Evolutionary conservation across 192 early-diverging fungal genomes (phyloP), one percentile per base, ranked within the genome.

Genomic region (Piromyces sp.): DNA sequence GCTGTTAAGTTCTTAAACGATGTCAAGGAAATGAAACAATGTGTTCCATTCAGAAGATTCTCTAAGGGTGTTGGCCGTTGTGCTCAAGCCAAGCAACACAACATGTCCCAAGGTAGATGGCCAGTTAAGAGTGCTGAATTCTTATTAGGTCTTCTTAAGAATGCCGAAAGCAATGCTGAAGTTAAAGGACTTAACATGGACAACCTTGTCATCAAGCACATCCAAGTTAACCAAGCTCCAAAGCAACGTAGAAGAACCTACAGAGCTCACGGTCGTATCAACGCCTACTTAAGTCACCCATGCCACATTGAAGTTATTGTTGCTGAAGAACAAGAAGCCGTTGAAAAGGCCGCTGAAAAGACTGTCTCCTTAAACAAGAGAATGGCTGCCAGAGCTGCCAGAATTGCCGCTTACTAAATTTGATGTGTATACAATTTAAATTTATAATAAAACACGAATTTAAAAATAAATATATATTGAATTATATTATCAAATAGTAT

Each of bases 191-290:
- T 99, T 81, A 91, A 93, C 88, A 84, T 94, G 82, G 95, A 98
- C 81, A 91, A 94, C 85, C 90, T 96, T 82, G 91, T 94, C 82
- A 90, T 99, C 86, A 92, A 93, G 90, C 94, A 96, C 93, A 94
- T 98, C 83, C 92, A 95, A 90, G 96, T 99, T 88, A 97, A 99
- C 92, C 94, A 95, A 87, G 97, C 97, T 84, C 95, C 95, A 86
- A 96, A 96, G 90, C 94, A 95, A 88, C 95, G 97, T 84, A 94
- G 97, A 86, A 90, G 97, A 86, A 97, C 95, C 40, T 97, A 94
- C 94, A 95, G 97, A 92, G 97, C 96, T 85, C 97, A 99, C 92
- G 97, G 97, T 92, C 93, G 95, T 86, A 96, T 96, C 87, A 94
- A 94, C 90, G 88, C 95, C 83, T 98, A 95, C 95, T 94, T 95